phyloP scores from a whole-genome alignment of 306 rosid genomes.

The Delonix regia region DNA sequence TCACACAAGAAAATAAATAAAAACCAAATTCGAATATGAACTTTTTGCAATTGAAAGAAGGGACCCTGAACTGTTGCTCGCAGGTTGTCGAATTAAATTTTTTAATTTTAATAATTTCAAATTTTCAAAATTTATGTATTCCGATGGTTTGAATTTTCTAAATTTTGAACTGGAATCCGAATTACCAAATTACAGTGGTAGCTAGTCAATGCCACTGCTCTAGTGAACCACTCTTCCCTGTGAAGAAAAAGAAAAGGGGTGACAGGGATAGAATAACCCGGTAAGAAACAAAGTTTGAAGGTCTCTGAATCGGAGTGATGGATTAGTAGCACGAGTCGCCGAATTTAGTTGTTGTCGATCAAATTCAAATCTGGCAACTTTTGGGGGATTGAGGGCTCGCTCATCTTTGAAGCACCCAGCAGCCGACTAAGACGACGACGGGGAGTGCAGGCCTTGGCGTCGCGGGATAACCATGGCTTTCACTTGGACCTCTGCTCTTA shows the following conservation, averaged over 20 bases:
- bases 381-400: slow-evolving; percentile 56
- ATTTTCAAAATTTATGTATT: no score
- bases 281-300: slow-evolving; percentile 1
- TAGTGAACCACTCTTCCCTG: no score
- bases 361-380: slow-evolving; percentile 53
- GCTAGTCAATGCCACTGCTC: no score
- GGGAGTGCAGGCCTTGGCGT: slow-evolving; percentile 55
- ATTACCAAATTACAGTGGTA: neutral
- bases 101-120: no score
- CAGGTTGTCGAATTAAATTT: no score
- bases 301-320: neutral
- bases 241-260: neutral
- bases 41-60: no score
- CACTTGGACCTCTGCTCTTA: slow-evolving; percentile 59
- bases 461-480: slow-evolving; percentile 56
- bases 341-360: neutral
- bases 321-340: neutral
- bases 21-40: no score
- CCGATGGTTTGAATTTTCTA: no score
- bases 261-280: neutral
- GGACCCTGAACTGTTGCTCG: no score
- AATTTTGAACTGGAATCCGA: no score
- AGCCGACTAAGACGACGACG: slow-evolving; percentile 39
- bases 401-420: slow-evolving; percentile 46
- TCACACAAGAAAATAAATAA: neutral